Conservation (phyloP, 2,329 filamentous ascomycete species). For the Trichoderma polysporum region DNA sequence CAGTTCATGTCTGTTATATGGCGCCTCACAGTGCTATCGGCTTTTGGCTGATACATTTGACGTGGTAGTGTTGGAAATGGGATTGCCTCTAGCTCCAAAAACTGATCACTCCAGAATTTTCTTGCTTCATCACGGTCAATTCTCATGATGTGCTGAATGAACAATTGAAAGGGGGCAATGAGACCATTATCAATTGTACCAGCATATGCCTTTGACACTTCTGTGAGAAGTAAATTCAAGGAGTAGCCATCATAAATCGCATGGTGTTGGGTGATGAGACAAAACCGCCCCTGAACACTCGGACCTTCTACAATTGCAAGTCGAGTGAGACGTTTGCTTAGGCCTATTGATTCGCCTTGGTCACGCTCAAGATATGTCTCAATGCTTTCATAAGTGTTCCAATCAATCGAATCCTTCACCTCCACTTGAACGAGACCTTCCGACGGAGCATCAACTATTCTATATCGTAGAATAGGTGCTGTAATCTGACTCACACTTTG, state of each 20-base stretch:
- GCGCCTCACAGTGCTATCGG: neutral
- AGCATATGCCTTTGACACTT: slow-evolving; percentile 1
- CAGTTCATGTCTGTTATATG: slow-evolving; percentile 1
- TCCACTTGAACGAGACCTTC: slow-evolving; percentile 18
- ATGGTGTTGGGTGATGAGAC: slow-evolving; percentile 11
- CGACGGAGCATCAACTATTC: slow-evolving; percentile 9
- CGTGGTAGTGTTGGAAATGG: slow-evolving; percentile 9
- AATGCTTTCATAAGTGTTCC: neutral
- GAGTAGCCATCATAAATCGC: slow-evolving; percentile 17
- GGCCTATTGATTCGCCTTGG: slow-evolving; percentile 1
- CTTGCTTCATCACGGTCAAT: neutral
- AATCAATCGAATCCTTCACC: neutral
- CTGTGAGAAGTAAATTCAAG: slow-evolving; percentile 4
- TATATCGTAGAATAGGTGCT: slow-evolving; percentile 13
- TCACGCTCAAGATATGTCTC: slow-evolving; percentile 7
- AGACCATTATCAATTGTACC: neutral
- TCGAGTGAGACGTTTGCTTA: slow-evolving; percentile 1
- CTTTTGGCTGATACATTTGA: slow-evolving; percentile 7
- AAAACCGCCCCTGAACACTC: neutral
- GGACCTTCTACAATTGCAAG: slow-evolving; percentile 7
- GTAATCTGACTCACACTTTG: neutral
- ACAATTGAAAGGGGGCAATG: slow-evolving; percentile 4
- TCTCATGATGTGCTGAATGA: neutral
- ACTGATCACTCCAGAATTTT: slow-evolving; percentile 11
- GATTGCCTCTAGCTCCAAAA: slow-evolving; percentile 6